A percentile compares a stretch with the other conserved stretches of the same genome.
Evolutionary conservation across 495 filamentous ascomycete species (phyloP).

Genomic region (Haplographium delicatum): DNA sequence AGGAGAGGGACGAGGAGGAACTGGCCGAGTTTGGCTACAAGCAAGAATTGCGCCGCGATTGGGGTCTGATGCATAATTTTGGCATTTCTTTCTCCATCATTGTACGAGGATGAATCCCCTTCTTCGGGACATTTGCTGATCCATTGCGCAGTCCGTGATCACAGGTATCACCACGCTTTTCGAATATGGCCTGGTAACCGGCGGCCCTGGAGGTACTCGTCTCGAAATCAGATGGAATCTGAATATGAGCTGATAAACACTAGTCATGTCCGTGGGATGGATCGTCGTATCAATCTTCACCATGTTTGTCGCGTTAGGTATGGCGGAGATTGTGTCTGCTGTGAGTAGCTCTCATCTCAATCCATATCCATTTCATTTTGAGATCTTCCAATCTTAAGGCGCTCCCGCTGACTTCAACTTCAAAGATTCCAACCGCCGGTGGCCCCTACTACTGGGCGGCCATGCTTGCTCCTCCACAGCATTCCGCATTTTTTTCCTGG

Average conservation of each 20-base stretch:
- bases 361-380: too few relatives aligned
- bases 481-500: constrained; percentile 57
- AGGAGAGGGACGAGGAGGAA: constrained; percentile 43
- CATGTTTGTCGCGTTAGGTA: constrained; percentile 51
- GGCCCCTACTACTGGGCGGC: constrained; percentile 67
- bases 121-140: background rate
- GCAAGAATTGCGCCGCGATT: constrained; percentile 56
- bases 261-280: constrained; percentile 51
- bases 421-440: constrained; percentile 58
- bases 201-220: constrained; percentile 50
- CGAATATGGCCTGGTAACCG: constrained; percentile 49
- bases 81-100: constrained; percentile 64
- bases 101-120: constrained; percentile 25
- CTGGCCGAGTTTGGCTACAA: constrained; percentile 58
- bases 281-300: constrained; percentile 55
- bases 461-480: constrained; percentile 49
- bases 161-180: constrained; percentile 57
- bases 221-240: background rate
- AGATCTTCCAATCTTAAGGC: too few relatives aligned
- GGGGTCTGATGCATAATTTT: constrained; percentile 59
- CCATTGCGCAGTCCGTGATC: constrained; percentile 46
- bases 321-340: constrained; percentile 63
- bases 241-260: constrained; percentile 17
- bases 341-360: too few relatives aligned
- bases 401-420: too few relatives aligned